Evolutionary conservation across 768 basidiomycete genomes (phyloP).

Genomic region (Suillus subalutaceus): DNA sequence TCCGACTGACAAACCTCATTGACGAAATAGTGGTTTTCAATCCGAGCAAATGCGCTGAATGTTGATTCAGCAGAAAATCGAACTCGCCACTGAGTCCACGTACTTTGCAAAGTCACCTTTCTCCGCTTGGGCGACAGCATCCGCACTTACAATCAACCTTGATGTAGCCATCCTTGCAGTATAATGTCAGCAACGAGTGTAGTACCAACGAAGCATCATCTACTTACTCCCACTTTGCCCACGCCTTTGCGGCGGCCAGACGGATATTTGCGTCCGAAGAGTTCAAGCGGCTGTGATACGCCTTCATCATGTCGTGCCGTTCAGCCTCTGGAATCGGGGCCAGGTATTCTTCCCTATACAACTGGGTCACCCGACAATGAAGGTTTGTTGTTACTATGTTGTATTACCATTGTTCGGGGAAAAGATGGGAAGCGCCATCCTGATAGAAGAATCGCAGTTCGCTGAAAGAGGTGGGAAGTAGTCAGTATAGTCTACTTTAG

Average conservation of each 20-base stretch:
- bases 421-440: constrained; percentile 77
- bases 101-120: constrained; percentile 79
- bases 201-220: neutral
- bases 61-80: constrained; percentile 13
- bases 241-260: constrained; percentile 75
- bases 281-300: constrained; percentile 82
- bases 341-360: constrained; percentile 77
- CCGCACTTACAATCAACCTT: constrained; percentile 69
- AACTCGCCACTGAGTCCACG: constrained; percentile 23
- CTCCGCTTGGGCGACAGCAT: constrained; percentile 67
- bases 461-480: constrained; percentile 27
- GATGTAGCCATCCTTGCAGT: constrained; percentile 77
- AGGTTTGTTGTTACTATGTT: neutral
- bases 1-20: constrained; percentile 55
- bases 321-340: constrained; percentile 80
- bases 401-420: constrained; percentile 84
- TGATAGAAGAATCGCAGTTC: constrained; percentile 95
- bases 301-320: constrained; percentile 76
- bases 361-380: constrained; percentile 8
- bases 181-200: constrained; percentile 4
- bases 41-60: constrained; percentile 79
- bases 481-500: neutral
- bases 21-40: constrained; percentile 91
- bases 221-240: constrained; percentile 90
- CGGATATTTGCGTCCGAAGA: constrained; percentile 69